Evolutionary conservation across 2,329 filamentous ascomycete genomes (phyloP), one percentile per base, ranked within the genome.

Genomic region (Phialocephala sp.): DNA sequence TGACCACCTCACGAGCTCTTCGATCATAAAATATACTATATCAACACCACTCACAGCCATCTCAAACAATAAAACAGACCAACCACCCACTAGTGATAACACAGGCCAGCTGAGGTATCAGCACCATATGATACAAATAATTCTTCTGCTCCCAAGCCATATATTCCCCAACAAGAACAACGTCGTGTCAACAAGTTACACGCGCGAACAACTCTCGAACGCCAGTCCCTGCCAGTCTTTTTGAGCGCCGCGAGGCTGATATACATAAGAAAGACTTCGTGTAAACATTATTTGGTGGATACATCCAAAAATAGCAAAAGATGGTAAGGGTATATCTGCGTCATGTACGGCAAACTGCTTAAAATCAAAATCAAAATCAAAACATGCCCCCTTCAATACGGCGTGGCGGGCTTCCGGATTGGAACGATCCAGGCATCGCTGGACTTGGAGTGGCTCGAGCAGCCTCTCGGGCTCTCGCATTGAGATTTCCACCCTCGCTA

Each of bases 401-500:
- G 20, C 68, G 65, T 45, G 72, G 69, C 58, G 70, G 68, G 39
- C 67, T 71, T 22, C 66, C 64, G 45, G 37, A 52, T 22, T 66
- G 71, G 37, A 65, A 64, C 36, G 65, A 55, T 20, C 60, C 61
- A 18, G 74, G 73, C 66, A 75, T 69, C 24, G 73, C 73, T 35
- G 74, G 72, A 64, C 71, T 74, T 35, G 75, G 73, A 24, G 63
- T 52, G 11, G 72, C 71, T 36, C 62, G 61, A 8, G 69, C 69
- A 62, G 65, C 66, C 50, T 73, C 70, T 59, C 71, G 67, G 18
- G 73, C 74, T 64, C 68, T 63, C 12, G 67, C 70, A 66, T 74
- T 76, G 1, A 77, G 63, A 59, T 72, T 72, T 9, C 75, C 75
- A 24, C 73, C 74, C 69, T 77, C 75, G 50, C 74, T 76, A 11